Base-by-base conservation (phyloP, 1,284 basidiomycete species). In the Trichosporon ovoides region DNA sequence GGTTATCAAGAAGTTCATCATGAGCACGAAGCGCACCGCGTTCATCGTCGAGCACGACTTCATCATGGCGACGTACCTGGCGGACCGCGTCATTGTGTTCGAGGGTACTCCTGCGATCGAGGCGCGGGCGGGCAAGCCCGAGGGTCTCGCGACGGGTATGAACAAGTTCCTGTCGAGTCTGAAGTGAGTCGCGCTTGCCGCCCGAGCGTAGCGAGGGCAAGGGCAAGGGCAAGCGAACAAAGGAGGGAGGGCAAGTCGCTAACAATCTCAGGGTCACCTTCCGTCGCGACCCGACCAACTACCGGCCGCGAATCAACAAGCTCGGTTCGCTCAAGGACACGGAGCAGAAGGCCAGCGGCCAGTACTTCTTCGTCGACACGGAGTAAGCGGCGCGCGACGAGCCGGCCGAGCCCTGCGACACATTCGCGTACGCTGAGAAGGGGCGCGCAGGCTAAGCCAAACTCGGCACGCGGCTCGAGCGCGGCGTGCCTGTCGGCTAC, bases 81-180 rank as follows among this genome's bases (percentile, higher is more conserved):
- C 93, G 51, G 94, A 97, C 75, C 88, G 93, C 61, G 94, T 98
- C 69, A 95, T 98, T 65, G 91, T 97, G 16, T 97, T 94, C 71
- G 87, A 91, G 73, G 93, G 92, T 53, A 77, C 84, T 68, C 92
- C 92, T 9, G 91, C 89, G 48, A 75, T 90, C 50, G 59, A 86
- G 57, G 89, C 92, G 13, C 92, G 85, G 33, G 91, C 91, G 16
- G 88, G 89, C 57, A 71, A 71, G 62, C 77, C 77, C 38, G 75
- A 78, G 66, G 74, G 75, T 24, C 57, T 78, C 43, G 67, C 77
- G 61, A 72, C 74, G 10, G 77, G 77, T 55, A 72, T 76, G 68
- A 73, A 66, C 67, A 68, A 86, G 71, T 98, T 98, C 85, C 79
- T 98, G 58, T 16, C 37, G 7, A 14, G 18, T 7, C 16, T 38